Conservation (phyloP, 305 asterid species). For the Fraxinus sp. region DNA sequence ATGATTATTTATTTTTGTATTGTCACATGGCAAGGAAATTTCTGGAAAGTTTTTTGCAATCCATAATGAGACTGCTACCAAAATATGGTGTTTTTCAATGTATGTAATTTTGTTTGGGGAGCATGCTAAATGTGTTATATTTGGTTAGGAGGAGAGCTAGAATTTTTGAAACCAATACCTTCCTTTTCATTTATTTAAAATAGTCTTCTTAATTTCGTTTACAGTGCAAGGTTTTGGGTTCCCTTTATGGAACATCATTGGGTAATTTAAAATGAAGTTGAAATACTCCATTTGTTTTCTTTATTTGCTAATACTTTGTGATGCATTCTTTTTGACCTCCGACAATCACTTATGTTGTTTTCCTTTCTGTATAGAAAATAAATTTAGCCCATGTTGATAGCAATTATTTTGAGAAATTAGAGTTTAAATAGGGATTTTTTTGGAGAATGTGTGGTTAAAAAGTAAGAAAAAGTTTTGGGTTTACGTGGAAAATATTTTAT, state of each 20-base stretch:
- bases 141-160: not conserved
- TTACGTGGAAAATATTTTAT: too few species aligned
- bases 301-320: not conserved
- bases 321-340: not conserved
- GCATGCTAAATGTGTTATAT: not conserved
- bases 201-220: not conserved
- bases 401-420: too few species aligned
- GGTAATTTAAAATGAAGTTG: not conserved
- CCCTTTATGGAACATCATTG: not conserved
- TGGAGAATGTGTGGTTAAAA: too few species aligned
- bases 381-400: not conserved
- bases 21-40: slow-evolving; percentile 1
- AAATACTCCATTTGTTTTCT: not conserved
- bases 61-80: not conserved
- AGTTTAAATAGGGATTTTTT: too few species aligned
- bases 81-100: not conserved
- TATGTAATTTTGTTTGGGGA: not conserved
- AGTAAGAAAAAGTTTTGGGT: too few species aligned
- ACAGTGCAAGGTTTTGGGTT: not conserved
- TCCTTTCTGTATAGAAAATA: not conserved
- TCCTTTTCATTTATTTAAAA: not conserved
- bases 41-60: not conserved
- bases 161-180: not conserved
- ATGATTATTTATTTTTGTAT: not conserved
- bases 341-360: not conserved